Conservation (phyloP, 1,139 yeast genomes). For the Geotrichum candidum region DNA sequence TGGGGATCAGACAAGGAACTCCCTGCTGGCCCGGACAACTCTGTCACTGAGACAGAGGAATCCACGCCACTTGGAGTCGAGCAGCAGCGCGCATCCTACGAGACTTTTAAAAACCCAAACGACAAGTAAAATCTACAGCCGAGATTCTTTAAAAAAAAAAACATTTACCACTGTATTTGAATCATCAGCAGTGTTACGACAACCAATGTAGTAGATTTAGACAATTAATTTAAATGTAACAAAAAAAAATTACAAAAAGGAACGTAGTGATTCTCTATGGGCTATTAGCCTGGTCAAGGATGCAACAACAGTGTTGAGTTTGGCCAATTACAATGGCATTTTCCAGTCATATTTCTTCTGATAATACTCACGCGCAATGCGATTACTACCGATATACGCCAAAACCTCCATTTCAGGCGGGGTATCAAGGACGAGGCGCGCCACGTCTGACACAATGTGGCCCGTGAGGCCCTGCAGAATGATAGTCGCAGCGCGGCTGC, state of each 20-base stretch:
- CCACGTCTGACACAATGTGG: constrained; percentile 29
- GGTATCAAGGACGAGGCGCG: constrained; percentile 7
- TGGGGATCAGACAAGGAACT: constrained; percentile 25
- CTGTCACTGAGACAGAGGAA: not conserved
- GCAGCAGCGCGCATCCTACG: not conserved
- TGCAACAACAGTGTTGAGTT: not conserved
- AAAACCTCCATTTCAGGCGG: constrained; percentile 10
- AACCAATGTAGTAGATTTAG: too few species aligned
- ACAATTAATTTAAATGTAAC: too few species aligned
- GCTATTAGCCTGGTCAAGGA: not conserved
- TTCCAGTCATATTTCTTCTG: not conserved
- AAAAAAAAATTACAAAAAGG: too few species aligned
- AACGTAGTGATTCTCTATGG: too few species aligned
- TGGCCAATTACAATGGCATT: not conserved
- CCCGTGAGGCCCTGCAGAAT: constrained; percentile 30
- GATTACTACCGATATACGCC: constrained; percentile 11
- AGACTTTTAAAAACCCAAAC: not conserved
- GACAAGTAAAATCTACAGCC: not conserved
- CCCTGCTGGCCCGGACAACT: not conserved
- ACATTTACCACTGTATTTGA: not conserved
- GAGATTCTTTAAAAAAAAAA: not conserved
- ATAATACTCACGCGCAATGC: constrained; percentile 7
- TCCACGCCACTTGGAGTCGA: not conserved
- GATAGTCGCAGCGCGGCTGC: constrained; percentile 1
- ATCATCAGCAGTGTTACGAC: too few species aligned